A percentile compares a stretch with the other conserved stretches of the same genome.
Evolutionary conservation across 495 filamentous ascomycete species (phyloP).

Genomic region (Penicillium malachiteum): DNA sequence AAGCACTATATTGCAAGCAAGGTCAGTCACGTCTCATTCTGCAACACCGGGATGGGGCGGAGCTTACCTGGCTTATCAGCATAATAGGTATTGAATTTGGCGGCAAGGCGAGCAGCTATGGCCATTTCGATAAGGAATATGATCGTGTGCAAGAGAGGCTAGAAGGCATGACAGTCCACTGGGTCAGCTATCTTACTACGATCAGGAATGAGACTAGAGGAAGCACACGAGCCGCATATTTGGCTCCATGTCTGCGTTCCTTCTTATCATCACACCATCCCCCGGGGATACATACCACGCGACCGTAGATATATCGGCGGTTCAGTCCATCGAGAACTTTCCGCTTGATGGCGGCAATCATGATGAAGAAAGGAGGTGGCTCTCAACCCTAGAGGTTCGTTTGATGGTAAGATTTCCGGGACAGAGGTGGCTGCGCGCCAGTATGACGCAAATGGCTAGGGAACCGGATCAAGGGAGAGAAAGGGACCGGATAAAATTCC

Average conservation of each 20-base stretch:
- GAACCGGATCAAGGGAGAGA: neutral
- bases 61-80: slow-evolving; percentile 72
- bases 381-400: slow-evolving; percentile 11
- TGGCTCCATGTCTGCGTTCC: neutral
- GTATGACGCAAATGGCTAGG: slow-evolving; percentile 43
- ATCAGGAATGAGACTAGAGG: slow-evolving; percentile 1
- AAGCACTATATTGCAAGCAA: slow-evolving; percentile 57
- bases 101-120: slow-evolving; percentile 72
- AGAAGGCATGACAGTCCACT: slow-evolving; percentile 3
- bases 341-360: slow-evolving; percentile 52
- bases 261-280: neutral
- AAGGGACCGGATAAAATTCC: neutral
- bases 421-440: slow-evolving; percentile 23
- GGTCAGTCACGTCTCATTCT: slow-evolving; percentile 27
- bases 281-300: slow-evolving; percentile 56
- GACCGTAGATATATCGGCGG: slow-evolving; percentile 75
- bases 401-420: slow-evolving; percentile 27
- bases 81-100: slow-evolving; percentile 94
- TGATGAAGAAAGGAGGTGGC: slow-evolving; percentile 22
- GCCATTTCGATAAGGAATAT: slow-evolving; percentile 88
- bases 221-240: neutral
- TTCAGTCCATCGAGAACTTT: slow-evolving; percentile 68
- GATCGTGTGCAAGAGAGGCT: slow-evolving; percentile 86
- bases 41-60: slow-evolving; percentile 5
- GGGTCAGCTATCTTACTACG: slow-evolving; percentile 10